Base-by-base conservation (phyloP, 768 basidiomycete genomes). In the Tylopilus vinaceipallidus region DNA sequence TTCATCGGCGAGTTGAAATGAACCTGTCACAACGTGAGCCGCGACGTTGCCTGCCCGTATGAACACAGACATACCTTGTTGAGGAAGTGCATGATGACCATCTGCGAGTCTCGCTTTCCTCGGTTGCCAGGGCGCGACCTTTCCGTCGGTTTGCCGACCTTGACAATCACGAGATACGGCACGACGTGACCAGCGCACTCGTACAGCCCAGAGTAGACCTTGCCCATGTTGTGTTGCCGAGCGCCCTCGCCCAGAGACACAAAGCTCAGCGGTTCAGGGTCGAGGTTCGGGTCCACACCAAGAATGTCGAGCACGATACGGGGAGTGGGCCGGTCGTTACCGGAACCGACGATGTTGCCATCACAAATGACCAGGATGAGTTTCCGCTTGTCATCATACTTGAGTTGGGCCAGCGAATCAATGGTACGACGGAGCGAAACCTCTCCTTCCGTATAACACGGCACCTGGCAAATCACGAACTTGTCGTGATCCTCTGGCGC, bases 361-460 rank as follows among this genome's bases (percentile, higher is more conserved):
- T 99, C 95, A 63, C 95, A 98, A 60, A 98, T 86, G 72, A 98
- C 75, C 53, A 95, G 79, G 24, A 98, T 75, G 8, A 98, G 75
- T 70, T 98, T 98, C 33, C 95, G 88, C 71, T 98, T 99, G 75
- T 99, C 95, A 62, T 99, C 95, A 61, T 98, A 99, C 69, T 91
- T 95, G 71, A 95, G 77, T 66, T 88, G 82, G 2, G 95, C 92
- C 49, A 99, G 74, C 5, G 94, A 95, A 65, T 98, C 93, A 63
- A 99, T 95, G 2, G 94, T 97, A 58, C 75, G 77, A 42, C 88
- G 79, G 43, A 98, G 75, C 6, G 92, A 97, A 13, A 74, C 66
- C 54, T 94, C 88, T 55, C 94, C 95, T 76, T 98, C 95, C 3
- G 95, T 98, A 66, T 98, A 98, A 79, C 95, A 98, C 24, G 95